Conservation (phyloP, 2,329 filamentous ascomycete species). For the Trichocomaceae sp. region DNA sequence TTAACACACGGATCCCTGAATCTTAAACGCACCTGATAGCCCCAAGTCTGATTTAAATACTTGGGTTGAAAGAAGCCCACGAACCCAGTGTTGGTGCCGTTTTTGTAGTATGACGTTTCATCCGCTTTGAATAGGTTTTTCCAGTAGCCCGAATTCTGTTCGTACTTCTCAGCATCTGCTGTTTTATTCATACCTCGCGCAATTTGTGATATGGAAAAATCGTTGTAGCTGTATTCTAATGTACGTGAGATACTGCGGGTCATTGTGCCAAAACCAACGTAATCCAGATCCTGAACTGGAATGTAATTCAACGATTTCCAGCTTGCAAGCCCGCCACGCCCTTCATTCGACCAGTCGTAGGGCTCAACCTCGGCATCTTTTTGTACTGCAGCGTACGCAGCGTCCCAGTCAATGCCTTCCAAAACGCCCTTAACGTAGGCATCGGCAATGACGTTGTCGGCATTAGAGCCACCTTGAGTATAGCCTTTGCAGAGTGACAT, state of each 20-base stretch:
- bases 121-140: slow-evolving; percentile 57
- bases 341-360: slow-evolving; percentile 60
- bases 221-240: slow-evolving; percentile 69
- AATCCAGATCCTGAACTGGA: slow-evolving; percentile 61
- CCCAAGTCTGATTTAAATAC: slow-evolving; percentile 61
- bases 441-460: slow-evolving; percentile 61
- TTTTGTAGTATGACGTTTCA: slow-evolving; percentile 46
- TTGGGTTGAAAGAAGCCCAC: slow-evolving; percentile 63
- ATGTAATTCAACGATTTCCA: slow-evolving; percentile 66
- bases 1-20: slow-evolving; percentile 36
- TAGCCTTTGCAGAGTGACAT: slow-evolving; percentile 41
- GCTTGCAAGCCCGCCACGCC: slow-evolving; percentile 60
- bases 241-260: slow-evolving; percentile 64
- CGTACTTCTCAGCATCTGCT: slow-evolving; percentile 40
- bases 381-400: slow-evolving; percentile 60
- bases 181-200: slow-evolving; percentile 50
- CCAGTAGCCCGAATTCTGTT: slow-evolving; percentile 49
- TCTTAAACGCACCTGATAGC: slow-evolving; percentile 47
- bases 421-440: slow-evolving; percentile 58
- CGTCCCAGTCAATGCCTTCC: slow-evolving; percentile 57
- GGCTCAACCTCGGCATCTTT: slow-evolving; percentile 65
- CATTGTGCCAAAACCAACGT: slow-evolving; percentile 58
- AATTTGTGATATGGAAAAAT: slow-evolving; percentile 58
- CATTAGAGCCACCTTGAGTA: slow-evolving; percentile 64
- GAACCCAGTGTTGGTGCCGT: slow-evolving; percentile 57